Evolutionary conservation across 257 asterid species (phyloP).

Genomic region (Rauvolfia tetraphylla): DNA sequence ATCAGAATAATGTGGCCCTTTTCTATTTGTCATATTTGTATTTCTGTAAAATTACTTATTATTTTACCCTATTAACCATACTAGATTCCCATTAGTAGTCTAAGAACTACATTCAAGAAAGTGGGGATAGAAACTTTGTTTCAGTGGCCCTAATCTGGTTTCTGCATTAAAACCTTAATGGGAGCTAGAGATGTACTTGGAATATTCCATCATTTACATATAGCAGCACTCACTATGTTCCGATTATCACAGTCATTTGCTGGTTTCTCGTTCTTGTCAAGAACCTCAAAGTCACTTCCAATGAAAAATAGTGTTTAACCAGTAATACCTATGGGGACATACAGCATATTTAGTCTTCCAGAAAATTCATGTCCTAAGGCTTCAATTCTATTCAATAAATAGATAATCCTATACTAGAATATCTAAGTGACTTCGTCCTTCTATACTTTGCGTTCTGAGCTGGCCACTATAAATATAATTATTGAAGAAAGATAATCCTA

Average conservation of each 20-base stretch:
- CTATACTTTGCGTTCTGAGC: neutral
- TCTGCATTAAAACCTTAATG: neutral
- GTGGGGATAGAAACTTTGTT: neutral
- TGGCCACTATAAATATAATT: neutral
- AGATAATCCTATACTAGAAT: neutral
- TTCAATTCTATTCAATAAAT: neutral
- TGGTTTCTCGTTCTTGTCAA: neutral
- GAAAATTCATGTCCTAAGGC: neutral
- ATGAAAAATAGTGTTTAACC: neutral
- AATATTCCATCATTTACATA: neutral
- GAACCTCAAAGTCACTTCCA: neutral
- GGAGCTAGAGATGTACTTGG: neutral
- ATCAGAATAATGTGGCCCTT: neutral
- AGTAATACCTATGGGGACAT: neutral
- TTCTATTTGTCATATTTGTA: neutral
- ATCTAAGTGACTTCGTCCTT: neutral
- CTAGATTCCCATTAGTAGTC: neutral
- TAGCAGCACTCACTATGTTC: neutral
- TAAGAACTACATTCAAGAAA: neutral
- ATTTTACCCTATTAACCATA: neutral
- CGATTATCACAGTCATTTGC: neutral
- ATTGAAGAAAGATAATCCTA: neutral
- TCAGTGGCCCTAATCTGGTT: neutral
- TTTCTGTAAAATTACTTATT: neutral
- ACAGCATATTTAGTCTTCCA: neutral